Evolutionary conservation across 345 rosid genomes (phyloP).

Genomic region (Crucihimalaya himalaica): DNA sequence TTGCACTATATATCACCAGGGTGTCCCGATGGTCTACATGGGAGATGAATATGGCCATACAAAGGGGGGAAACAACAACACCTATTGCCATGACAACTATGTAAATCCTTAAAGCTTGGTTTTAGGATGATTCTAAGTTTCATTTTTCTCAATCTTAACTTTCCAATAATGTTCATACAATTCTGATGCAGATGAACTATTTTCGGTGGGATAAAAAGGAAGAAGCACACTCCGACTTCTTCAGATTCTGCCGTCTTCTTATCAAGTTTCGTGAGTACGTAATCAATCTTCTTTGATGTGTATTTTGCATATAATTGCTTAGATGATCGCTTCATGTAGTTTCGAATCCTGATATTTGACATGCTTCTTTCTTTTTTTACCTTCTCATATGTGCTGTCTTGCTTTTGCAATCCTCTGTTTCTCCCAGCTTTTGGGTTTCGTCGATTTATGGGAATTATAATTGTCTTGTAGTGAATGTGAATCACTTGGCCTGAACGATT

Average conservation of each 20-base stretch:
- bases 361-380: neutral
- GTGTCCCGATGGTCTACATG: conserved; percentile 96
- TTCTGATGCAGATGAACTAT: conserved; percentile 66
- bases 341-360: neutral
- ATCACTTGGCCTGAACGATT: conserved; percentile 77
- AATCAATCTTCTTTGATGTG: conserved; percentile 11
- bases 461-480: conserved; percentile 72
- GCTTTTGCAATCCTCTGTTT: neutral
- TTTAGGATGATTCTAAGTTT: conserved; percentile 9
- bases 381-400: neutral
- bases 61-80: conserved; percentile 94
- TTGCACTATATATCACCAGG: conserved; percentile 51
- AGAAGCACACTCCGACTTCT: conserved; percentile 73
- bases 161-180: conserved; percentile 28
- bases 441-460: conserved; percentile 2
- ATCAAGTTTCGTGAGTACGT: conserved; percentile 79
- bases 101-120: conserved; percentile 44
- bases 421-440: neutral
- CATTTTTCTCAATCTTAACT: conserved; percentile 5
- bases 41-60: conserved; percentile 99
- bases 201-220: conserved; percentile 93
- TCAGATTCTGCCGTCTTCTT: conserved; percentile 79
- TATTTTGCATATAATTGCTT: neutral
- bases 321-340: neutral
- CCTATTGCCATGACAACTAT: conserved; percentile 93